Conservation (phyloP, 208 protist species). For the Wallacemonas sp. region DNA sequence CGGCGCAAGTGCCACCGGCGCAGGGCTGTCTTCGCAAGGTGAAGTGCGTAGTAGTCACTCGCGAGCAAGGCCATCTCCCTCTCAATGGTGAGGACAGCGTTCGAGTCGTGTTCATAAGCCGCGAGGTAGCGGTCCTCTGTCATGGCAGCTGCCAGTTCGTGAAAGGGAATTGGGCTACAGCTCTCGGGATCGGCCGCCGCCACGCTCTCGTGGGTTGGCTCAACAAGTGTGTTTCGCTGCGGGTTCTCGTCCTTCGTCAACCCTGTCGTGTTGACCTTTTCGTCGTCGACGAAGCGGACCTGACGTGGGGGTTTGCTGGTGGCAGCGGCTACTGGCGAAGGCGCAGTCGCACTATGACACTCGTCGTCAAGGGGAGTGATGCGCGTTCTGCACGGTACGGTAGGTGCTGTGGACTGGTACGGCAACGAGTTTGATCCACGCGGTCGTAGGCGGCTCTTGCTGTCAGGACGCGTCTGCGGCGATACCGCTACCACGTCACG, state of each 20-base stretch:
- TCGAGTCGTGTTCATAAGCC: not conserved
- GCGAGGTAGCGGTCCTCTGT: not conserved
- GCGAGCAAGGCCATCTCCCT: not conserved
- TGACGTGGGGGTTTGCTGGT: not conserved
- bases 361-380: not conserved
- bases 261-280: no score
- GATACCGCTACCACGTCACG: no score
- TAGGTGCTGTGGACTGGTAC: no score
- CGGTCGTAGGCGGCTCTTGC: no score
- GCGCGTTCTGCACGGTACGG: not conserved
- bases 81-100: not conserved
- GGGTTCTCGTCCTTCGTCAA: no score
- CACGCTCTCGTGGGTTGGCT: not conserved
- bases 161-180: not conserved
- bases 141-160: not conserved
- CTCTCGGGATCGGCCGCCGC: not conserved
- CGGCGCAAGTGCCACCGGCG: not conserved
- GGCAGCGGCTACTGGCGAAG: not conserved
- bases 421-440: no score
- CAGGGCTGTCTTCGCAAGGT: not conserved
- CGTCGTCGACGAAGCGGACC: not conserved
- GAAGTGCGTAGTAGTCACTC: constrained; percentile 1
- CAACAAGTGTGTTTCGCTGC: no score
- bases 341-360: not conserved
- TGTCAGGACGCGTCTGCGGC: no score